Conservation (phyloP, 805 yeast genomes). For the Wickerhamiella kurtzmanii region DNA sequence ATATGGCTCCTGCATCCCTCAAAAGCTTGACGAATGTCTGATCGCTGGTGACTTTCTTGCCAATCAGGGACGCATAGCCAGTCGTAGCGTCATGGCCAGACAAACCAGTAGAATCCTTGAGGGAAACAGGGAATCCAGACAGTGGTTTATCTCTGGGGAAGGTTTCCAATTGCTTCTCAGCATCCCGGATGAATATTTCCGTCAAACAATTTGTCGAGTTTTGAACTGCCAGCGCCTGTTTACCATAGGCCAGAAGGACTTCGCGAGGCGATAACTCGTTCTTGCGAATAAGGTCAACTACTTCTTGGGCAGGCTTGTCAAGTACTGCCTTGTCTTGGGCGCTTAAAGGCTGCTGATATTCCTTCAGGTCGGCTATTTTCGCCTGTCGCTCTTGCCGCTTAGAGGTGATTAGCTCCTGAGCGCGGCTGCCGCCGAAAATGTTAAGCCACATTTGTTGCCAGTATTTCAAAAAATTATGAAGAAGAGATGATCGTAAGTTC, state of each 20-base stretch:
- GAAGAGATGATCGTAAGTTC: background rate
- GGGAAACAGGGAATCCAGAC: slow-evolving; percentile 51
- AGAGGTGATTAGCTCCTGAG: background rate
- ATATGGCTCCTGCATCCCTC: slow-evolving; percentile 41
- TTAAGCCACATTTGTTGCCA: background rate
- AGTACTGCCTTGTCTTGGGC: slow-evolving; percentile 27
- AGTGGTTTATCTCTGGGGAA: slow-evolving; percentile 34
- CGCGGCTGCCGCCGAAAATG: background rate
- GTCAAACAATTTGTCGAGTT: slow-evolving; percentile 42
- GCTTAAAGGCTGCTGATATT: slow-evolving; percentile 29
- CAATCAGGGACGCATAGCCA: slow-evolving; percentile 33
- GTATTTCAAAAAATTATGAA: background rate
- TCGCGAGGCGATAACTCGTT: slow-evolving; percentile 38
- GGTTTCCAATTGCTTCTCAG: slow-evolving; percentile 29
- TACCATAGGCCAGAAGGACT: slow-evolving; percentile 50
- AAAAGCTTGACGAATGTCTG: slow-evolving; percentile 32
- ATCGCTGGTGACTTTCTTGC: slow-evolving; percentile 31
- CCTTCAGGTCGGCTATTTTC: slow-evolving; percentile 26
- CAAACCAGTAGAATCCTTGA: slow-evolving; percentile 43
- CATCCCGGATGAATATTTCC: slow-evolving; percentile 53
- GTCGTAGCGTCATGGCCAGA: slow-evolving; percentile 40
- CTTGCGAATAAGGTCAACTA: slow-evolving; percentile 33
- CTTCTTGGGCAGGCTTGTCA: slow-evolving; percentile 29
- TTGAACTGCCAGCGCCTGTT: slow-evolving; percentile 51
- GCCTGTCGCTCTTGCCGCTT: slow-evolving; percentile 27